Percentiles rank a stretch among this genome's conserved stretches.
These are phyloP conservation scores for Hypoxylon fuscum DNA, from an alignment of 495 filamentous ascomycete genomes.

Conservation along the genomic window DNA sequence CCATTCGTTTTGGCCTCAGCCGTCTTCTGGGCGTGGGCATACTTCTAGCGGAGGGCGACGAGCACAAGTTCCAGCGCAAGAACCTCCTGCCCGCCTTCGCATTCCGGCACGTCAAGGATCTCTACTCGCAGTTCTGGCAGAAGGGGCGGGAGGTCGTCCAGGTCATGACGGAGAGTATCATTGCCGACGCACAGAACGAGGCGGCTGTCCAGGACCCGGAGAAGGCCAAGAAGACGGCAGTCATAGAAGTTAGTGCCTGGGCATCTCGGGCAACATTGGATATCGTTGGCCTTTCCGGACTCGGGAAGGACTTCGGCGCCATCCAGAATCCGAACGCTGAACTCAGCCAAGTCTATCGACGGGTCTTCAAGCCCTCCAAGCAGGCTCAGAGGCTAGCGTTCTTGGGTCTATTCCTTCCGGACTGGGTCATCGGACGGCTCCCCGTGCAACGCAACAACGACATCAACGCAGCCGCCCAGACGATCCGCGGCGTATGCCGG, in stretches of 20 bases:
- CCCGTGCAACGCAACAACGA: slow-evolving; percentile 74
- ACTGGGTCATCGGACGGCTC: slow-evolving; percentile 59
- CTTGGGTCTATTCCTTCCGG: slow-evolving; percentile 57
- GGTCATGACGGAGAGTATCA: slow-evolving; percentile 55
- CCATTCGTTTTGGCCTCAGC: slow-evolving; percentile 64
- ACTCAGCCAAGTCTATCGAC: slow-evolving; percentile 73
- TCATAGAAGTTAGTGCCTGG: slow-evolving; percentile 76
- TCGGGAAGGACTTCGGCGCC: slow-evolving; percentile 81
- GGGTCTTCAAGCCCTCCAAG: slow-evolving; percentile 59
- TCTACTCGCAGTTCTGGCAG: slow-evolving; percentile 85
- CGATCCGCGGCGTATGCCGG: slow-evolving; percentile 69
- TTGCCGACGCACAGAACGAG: slow-evolving; percentile 46
- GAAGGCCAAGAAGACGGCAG: slow-evolving; percentile 53
- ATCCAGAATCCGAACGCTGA: slow-evolving; percentile 70
- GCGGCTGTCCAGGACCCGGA: slow-evolving; percentile 49
- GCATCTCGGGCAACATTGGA: slow-evolving; percentile 80
- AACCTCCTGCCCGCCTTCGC: slow-evolving; percentile 85
- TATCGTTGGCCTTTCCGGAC: slow-evolving; percentile 83
- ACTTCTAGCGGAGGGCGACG: slow-evolving; percentile 84
- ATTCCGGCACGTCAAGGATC: slow-evolving; percentile 84
- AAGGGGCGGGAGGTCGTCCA: slow-evolving; percentile 64
- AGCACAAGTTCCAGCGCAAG: slow-evolving; percentile 83
- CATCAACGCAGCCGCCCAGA: slow-evolving; percentile 60
- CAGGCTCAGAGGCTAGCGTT: slow-evolving; percentile 56
- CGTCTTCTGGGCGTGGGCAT: slow-evolving; percentile 78